Evolutionary conservation across 805 yeast genomes (phyloP), one percentile per base, ranked within the genome.

Genomic region (Debaryomyces prosopidis): DNA sequence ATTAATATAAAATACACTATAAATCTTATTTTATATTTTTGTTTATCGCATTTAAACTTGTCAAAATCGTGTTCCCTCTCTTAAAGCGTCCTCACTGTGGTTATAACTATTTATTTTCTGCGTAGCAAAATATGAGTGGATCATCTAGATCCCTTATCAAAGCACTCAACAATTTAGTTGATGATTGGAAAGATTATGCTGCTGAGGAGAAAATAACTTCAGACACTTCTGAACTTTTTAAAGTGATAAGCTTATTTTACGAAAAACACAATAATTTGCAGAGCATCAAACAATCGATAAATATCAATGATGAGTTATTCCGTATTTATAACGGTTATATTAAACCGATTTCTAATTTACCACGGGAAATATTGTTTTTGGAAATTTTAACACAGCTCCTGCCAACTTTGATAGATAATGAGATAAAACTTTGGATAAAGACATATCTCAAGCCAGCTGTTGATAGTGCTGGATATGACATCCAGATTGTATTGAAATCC

Each of bases 381-480:
- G 70, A 68, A 38, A 55, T 73, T 1, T 61, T 77, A n/a, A 55
- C 51, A 1, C 57, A 57, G 26, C 49, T 75, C 11, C 57, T 63
- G 42, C 67, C 70, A 1, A 64, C 61, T 15, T 58, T 73, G 4
- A 56, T 54, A 20, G 55, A 56, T 9, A 60, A 63, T 9, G 71
- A 67, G 32, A 57, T 77, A 8, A 50, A 57, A 17, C 58, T 67
- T 33, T 84, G 88, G 87, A 66, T 79, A 39, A 62, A 66, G 23
- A 66, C 75, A 30, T 75, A 80, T 46, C 54, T 74, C 10, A 65
- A 65, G 10, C 77, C 80, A 0, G 82, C 85, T 0, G 64, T 82
- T 3, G 84, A 83, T 52, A 79, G 85, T 30, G 82, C 85, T 0
- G 84, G 87, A 2, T 66, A 63, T 42, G 73, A 69, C 44, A 52